Evolutionary conservation across 1,284 basidiomycete species (phyloP).

Genomic region (Marasmius tenuissimus): DNA sequence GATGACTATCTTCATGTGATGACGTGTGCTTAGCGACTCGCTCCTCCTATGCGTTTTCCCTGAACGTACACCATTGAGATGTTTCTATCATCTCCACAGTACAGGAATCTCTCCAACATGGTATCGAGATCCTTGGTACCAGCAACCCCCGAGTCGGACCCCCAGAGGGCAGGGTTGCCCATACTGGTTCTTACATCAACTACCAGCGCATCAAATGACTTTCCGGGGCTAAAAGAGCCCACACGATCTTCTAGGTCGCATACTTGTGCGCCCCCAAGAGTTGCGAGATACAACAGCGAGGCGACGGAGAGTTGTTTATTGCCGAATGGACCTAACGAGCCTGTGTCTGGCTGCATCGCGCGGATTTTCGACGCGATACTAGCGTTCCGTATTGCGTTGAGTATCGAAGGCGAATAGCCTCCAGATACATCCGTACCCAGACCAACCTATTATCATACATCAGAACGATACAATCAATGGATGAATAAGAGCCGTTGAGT

Average conservation of each 20-base stretch:
- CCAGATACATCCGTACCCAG: constrained; percentile 92
- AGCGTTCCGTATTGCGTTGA: constrained; percentile 82
- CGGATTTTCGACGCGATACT: constrained; percentile 82
- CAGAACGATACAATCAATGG: neutral
- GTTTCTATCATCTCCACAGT: constrained; percentile 88
- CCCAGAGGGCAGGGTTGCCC: constrained; percentile 67
- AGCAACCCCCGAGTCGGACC: constrained; percentile 30
- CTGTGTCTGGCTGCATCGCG: constrained; percentile 36
- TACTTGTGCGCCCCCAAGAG: constrained; percentile 87
- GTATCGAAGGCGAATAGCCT: constrained; percentile 84
- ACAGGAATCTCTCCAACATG: constrained; percentile 73
- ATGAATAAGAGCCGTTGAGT: constrained; percentile 10
- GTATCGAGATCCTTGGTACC: constrained; percentile 17
- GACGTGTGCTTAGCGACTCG: constrained; percentile 36
- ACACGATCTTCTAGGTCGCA: constrained; percentile 71
- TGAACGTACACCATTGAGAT: constrained; percentile 85
- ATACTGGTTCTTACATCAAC: constrained; percentile 52
- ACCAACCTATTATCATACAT: constrained; percentile 57
- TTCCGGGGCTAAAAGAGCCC: constrained; percentile 82
- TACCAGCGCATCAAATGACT: constrained; percentile 89
- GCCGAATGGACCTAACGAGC: constrained; percentile 40
- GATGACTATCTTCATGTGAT: neutral
- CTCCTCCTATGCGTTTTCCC: constrained; percentile 77
- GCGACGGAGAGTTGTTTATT: constrained; percentile 70
- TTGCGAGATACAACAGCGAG: constrained; percentile 88